Conservation (phyloP, 2,329 filamentous ascomycete genomes). For the Trichoderma citrinoviride region DNA sequence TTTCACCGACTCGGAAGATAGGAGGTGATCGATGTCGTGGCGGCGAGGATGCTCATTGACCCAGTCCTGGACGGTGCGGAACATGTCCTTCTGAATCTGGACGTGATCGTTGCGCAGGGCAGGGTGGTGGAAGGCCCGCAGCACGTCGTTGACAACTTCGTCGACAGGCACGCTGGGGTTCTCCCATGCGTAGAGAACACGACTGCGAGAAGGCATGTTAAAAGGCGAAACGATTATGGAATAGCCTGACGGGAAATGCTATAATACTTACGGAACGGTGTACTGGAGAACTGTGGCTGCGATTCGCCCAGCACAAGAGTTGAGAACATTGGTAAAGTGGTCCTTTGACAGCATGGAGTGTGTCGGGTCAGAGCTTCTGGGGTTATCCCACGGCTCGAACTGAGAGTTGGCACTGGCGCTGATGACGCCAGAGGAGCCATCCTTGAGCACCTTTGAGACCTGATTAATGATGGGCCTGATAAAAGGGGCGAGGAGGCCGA, state of each 20-base stretch:
- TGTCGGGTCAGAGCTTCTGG: slow-evolving; percentile 72
- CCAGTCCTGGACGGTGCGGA: slow-evolving; percentile 79
- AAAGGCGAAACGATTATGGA: background rate
- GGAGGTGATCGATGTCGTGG: slow-evolving; percentile 66
- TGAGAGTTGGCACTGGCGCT: slow-evolving; percentile 69
- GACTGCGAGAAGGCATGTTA: slow-evolving; percentile 40
- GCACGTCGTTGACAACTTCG: slow-evolving; percentile 77
- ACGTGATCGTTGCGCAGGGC: slow-evolving; percentile 70
- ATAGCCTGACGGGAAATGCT: background rate
- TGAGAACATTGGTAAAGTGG: slow-evolving; percentile 77
- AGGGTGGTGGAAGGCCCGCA: slow-evolving; percentile 87
- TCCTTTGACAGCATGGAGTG: slow-evolving; percentile 83
- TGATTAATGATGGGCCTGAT: slow-evolving; percentile 87
- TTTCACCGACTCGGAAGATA: slow-evolving; percentile 80
- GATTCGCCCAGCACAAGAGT: slow-evolving; percentile 72
- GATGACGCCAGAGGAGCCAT: slow-evolving; percentile 73
- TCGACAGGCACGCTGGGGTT: slow-evolving; percentile 78
- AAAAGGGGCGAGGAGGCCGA: slow-evolving; percentile 88
- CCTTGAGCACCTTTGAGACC: slow-evolving; percentile 80
- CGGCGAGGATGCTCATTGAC: slow-evolving; percentile 66
- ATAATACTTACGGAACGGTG: slow-evolving; percentile 65
- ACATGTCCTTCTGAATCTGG: slow-evolving; percentile 88
- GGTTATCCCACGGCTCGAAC: slow-evolving; percentile 76
- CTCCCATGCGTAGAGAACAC: slow-evolving; percentile 90
- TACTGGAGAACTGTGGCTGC: slow-evolving; percentile 79